Evolutionary conservation across 2,329 filamentous ascomycete species (phyloP).

Genomic region (Fonsecaea nubica): DNA sequence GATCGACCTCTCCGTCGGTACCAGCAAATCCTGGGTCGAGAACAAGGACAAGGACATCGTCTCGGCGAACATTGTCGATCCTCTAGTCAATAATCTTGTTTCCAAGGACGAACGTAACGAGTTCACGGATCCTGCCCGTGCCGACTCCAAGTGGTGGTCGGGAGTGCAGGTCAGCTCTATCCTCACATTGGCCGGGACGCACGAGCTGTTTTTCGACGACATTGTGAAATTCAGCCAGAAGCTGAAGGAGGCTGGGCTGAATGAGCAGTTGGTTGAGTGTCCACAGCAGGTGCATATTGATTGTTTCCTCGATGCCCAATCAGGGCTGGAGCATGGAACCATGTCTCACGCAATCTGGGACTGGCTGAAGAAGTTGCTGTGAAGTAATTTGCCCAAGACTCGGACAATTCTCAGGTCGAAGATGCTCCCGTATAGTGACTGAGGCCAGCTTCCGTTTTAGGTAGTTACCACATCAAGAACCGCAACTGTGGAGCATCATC

Average conservation of each 20-base stretch:
- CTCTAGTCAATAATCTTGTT: not conserved
- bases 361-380: slow-evolving; percentile 20
- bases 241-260: slow-evolving; percentile 13
- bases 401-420: not conserved
- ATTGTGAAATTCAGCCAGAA: slow-evolving; percentile 12
- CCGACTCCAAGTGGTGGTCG: slow-evolving; percentile 18
- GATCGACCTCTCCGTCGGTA: slow-evolving; percentile 15
- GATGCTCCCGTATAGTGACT: not conserved
- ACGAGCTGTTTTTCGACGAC: slow-evolving; percentile 18
- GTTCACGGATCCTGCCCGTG: slow-evolving; percentile 14
- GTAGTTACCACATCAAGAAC: too few relatives aligned
- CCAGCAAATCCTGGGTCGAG: slow-evolving; percentile 7
- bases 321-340: slow-evolving; percentile 14
- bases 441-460: not conserved
- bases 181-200: slow-evolving; percentile 19
- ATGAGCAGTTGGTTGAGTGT: slow-evolving; percentile 22
- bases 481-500: too few relatives aligned
- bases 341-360: slow-evolving; percentile 24
- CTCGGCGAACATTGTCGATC: not conserved
- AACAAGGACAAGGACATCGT: slow-evolving; percentile 21
- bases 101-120: slow-evolving; percentile 11
- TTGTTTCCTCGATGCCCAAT: slow-evolving; percentile 25
- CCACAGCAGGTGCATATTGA: slow-evolving; percentile 30
- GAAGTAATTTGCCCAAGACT: not conserved
- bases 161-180: slow-evolving; percentile 6